phyloP scores from a whole-genome alignment of 179 eudicot genomes.

The Beta corolliflora region DNA sequence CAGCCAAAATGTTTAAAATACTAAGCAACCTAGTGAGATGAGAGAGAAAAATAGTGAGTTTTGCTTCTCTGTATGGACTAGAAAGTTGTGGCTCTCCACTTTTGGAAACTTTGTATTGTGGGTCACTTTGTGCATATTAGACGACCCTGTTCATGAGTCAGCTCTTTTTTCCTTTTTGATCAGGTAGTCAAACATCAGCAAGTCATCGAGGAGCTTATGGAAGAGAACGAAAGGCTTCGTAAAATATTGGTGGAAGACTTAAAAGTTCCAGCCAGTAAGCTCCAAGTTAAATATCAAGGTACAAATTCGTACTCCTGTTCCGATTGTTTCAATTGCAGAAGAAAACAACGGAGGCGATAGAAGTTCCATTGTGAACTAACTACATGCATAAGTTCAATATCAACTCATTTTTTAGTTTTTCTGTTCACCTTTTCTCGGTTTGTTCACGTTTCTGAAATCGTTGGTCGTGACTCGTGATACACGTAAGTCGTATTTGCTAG shows the following conservation, averaged over 20 bases:
- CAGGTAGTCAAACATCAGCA: slow-evolving; percentile 90
- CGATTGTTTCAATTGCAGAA: slow-evolving; percentile 88
- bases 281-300: slow-evolving; percentile 41
- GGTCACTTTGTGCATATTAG: no score
- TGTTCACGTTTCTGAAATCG: neutral
- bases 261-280: slow-evolving; percentile 65
- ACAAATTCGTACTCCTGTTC: slow-evolving; percentile 47
- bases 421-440: neutral
- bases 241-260: slow-evolving; percentile 74
- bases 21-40: no score
- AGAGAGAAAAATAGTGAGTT: no score
- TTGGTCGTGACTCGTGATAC: neutral
- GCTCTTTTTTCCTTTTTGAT: neutral
- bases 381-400: neutral
- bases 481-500: neutral
- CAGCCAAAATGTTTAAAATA: no score
- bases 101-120: no score
- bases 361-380: neutral
- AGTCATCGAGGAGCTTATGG: slow-evolving; percentile 73
- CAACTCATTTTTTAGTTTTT: neutral
- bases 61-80: no score
- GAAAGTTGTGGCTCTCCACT: no score
- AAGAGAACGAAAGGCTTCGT: slow-evolving; percentile 88
- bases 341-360: slow-evolving; percentile 61
- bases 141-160: neutral